Evolutionary conservation across 192 early-diverging fungal species (phyloP).

Genomic region (Linnemannia exigua): DNA sequence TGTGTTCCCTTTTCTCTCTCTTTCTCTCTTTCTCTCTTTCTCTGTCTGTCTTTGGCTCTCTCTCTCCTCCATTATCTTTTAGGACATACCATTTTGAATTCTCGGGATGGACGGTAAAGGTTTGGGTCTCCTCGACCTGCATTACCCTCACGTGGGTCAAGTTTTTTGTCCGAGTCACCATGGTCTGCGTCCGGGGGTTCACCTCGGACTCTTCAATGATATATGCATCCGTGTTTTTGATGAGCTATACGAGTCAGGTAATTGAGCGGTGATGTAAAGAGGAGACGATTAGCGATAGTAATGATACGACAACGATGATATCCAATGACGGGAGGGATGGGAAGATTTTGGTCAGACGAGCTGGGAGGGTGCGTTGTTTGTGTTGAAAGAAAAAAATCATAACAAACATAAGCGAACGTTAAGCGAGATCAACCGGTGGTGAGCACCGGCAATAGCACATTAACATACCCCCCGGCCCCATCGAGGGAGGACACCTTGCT

Average conservation of each 20-base stretch:
- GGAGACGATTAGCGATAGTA: neutral
- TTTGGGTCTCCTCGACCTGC: constrained; percentile 94
- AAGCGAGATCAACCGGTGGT: neutral
- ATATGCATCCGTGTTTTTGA: constrained; percentile 88
- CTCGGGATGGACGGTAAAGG: constrained; percentile 69
- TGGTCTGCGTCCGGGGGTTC: constrained; percentile 79
- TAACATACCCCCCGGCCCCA: constrained; percentile 80
- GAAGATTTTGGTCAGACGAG: neutral
- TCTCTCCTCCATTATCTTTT: neutral
- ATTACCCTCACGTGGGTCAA: constrained; percentile 94
- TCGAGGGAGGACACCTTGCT: constrained; percentile 87
- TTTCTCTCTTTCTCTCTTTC: neutral
- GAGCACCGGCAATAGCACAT: neutral
- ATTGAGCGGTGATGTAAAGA: neutral
- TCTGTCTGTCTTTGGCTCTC: too few relatives aligned
- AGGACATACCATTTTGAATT: constrained; percentile 57
- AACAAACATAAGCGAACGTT: neutral
- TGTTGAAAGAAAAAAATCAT: constrained; percentile 7
- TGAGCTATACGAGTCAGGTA: constrained; percentile 66
- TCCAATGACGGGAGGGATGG: neutral
- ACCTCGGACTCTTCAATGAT: constrained; percentile 93
- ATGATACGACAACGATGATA: neutral
- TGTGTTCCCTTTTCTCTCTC: neutral
- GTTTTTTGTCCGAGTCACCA: constrained; percentile 90
- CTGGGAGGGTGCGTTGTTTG: neutral